phyloP scores from a whole-genome alignment of 1,139 yeast genomes.

The Blastobotrys petasosporus region DNA sequence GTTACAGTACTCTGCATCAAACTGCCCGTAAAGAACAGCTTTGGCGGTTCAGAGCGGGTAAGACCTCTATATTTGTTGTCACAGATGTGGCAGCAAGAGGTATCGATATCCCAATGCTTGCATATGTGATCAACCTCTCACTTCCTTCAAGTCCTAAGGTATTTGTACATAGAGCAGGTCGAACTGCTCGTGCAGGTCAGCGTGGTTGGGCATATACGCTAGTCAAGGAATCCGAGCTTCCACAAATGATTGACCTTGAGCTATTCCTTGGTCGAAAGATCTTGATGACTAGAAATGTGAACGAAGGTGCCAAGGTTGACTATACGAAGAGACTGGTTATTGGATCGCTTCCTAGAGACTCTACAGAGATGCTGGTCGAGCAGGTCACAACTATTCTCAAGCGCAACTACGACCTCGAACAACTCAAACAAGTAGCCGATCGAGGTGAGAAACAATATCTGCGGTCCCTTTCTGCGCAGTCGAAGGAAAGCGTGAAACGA shows the following conservation, averaged over 20 bases:
- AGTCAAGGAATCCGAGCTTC: constrained; percentile 77
- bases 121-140: constrained; percentile 86
- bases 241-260: constrained; percentile 86
- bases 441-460: constrained; percentile 86
- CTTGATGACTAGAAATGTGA: constrained; percentile 35
- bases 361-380: constrained; percentile 68
- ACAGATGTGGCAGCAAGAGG: constrained; percentile 99
- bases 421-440: constrained; percentile 61
- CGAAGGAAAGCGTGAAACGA: constrained; percentile 76
- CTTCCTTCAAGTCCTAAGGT: constrained; percentile 90
- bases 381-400: constrained; percentile 56
- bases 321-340: constrained; percentile 74
- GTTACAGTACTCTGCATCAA: constrained; percentile 93
- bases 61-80: constrained; percentile 78
- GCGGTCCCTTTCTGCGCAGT: constrained; percentile 82
- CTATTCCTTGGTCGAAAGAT: constrained; percentile 82
- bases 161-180: constrained; percentile 94
- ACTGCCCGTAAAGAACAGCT: constrained; percentile 89
- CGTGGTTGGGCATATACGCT: constrained; percentile 97
- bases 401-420: constrained; percentile 63
- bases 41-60: constrained; percentile 75
- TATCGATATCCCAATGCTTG: constrained; percentile 94
- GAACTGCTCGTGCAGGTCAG: constrained; percentile 99
- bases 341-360: constrained; percentile 73
- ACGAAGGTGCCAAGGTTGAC: constrained; percentile 39